Percentiles rank a stretch among this genome's conserved stretches.
phyloP scores from a whole-genome alignment of 2,329 filamentous ascomycete species.

The Hirsutella minnesotensis region DNA sequence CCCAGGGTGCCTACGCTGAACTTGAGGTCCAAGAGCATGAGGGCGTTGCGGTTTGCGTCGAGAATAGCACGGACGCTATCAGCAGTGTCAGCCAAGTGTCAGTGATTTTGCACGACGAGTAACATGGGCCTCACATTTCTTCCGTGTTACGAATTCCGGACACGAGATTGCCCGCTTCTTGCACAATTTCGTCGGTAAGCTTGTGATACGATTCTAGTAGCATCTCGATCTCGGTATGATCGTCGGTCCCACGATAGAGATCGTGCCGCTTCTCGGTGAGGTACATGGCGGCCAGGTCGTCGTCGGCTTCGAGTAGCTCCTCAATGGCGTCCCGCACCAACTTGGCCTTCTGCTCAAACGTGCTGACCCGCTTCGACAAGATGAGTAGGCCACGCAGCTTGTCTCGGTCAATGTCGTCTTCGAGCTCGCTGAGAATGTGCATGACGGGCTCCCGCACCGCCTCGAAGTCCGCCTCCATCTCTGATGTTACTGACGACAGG shows the following conservation, averaged over 20 bases:
- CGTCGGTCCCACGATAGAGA: constrained; percentile 60
- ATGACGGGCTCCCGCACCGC: constrained; percentile 88
- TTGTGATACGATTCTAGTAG: constrained; percentile 95
- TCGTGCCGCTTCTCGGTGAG: constrained; percentile 77
- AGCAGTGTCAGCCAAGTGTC: constrained; percentile 4
- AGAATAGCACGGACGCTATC: constrained; percentile 85
- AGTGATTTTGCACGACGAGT: too few relatives aligned
- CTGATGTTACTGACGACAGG: constrained; percentile 82
- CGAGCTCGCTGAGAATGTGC: constrained; percentile 74
- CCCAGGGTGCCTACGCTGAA: constrained; percentile 92
- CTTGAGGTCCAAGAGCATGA: constrained; percentile 94
- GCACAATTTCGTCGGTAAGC: constrained; percentile 93
- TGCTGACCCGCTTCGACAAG: constrained; percentile 88
- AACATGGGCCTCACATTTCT: constrained; percentile 62
- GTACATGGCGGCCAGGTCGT: constrained; percentile 92
- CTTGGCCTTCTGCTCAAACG: constrained; percentile 94
- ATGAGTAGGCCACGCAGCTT: constrained; percentile 85
- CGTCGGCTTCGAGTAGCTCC: constrained; percentile 88
- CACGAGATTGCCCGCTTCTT: constrained; percentile 85
- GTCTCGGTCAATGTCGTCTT: constrained; percentile 93
- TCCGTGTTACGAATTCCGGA: constrained; percentile 95
- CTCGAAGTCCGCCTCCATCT: constrained; percentile 89
- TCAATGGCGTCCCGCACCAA: constrained; percentile 91
- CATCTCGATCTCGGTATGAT: constrained; percentile 96
- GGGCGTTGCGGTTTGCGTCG: constrained; percentile 92